Percentiles rank a stretch among this genome's conserved stretches.
phyloP scores from a whole-genome alignment of 2,329 filamentous ascomycete genomes.

The Fusarium torreyae region DNA sequence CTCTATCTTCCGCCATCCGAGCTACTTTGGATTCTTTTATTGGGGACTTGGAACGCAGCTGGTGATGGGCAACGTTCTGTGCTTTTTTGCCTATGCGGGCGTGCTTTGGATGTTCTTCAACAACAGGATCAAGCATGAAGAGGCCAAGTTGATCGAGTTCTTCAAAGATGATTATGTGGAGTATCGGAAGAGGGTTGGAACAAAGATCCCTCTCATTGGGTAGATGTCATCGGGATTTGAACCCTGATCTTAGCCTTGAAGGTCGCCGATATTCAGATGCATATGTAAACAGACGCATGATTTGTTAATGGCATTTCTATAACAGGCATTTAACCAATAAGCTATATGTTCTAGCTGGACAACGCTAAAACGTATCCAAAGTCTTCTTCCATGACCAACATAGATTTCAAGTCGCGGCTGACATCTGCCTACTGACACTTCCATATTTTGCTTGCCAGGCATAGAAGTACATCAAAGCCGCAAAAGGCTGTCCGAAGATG shows the following conservation, averaged over 20 bases:
- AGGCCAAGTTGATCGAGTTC: conserved; percentile 82
- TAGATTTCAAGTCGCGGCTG: conserved; percentile 19
- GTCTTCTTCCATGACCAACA: neutral
- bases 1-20: conserved; percentile 82
- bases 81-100: conserved; percentile 79
- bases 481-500: conserved; percentile 93
- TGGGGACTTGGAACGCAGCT: conserved; percentile 97
- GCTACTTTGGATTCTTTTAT: conserved; percentile 99
- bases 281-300: conserved; percentile 4
- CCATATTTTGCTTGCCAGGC: conserved; percentile 99
- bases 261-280: neutral
- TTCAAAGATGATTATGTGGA: conserved; percentile 86
- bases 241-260: neutral
- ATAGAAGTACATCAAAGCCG: conserved; percentile 95
- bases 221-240: conserved; percentile 26
- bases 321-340: conserved; percentile 13
- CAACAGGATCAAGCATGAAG: conserved; percentile 81
- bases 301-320: conserved; percentile 11
- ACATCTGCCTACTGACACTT: conserved; percentile 72
- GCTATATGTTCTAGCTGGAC: conserved; percentile 5
- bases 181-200: conserved; percentile 79
- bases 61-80: conserved; percentile 86
- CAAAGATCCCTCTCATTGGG: conserved; percentile 81
- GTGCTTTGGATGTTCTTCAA: conserved; percentile 92
- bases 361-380: conserved; percentile 14